phyloP scores from a whole-genome alignment of 1,139 yeast species.

The Pichia sp. region DNA sequence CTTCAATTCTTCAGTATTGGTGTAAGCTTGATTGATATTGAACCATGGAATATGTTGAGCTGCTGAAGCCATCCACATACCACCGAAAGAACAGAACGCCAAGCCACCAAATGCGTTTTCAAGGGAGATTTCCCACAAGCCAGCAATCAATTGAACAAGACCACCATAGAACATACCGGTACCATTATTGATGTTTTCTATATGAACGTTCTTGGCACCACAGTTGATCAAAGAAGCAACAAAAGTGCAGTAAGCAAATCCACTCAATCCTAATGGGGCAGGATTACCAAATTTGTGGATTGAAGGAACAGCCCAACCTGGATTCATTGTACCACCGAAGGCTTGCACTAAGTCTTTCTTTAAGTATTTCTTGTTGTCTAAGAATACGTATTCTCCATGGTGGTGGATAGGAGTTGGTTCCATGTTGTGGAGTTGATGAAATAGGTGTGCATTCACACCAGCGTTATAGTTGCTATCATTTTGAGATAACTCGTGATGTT shows the following conservation, averaged over 20 bases:
- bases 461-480: too few relatives aligned
- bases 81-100: conserved; percentile 76
- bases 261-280: conserved; percentile 79
- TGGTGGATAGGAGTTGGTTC: conserved; percentile 2
- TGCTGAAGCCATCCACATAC: conserved; percentile 76
- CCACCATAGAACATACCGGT: conserved; percentile 84
- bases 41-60: conserved; percentile 66
- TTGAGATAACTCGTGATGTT: too few relatives aligned
- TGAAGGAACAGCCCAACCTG: conserved; percentile 56
- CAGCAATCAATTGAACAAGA: conserved; percentile 64
- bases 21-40: conserved; percentile 50
- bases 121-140: conserved; percentile 64
- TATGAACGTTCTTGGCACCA: conserved; percentile 47
- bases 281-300: too few relatives aligned
- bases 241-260: conserved; percentile 80
- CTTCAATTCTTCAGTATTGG: conserved; percentile 31
- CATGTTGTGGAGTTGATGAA: too few relatives aligned
- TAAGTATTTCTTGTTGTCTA: conserved; percentile 65
- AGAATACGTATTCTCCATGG: conserved; percentile 50
- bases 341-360: conserved; percentile 54
- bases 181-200: conserved; percentile 55
- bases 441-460: too few relatives aligned
- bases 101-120: conserved; percentile 92
- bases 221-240: conserved; percentile 62
- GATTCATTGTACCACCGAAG: conserved; percentile 64